phyloP scores from a whole-genome alignment of 768 basidiomycete genomes.

The Mycena galopus region DNA sequence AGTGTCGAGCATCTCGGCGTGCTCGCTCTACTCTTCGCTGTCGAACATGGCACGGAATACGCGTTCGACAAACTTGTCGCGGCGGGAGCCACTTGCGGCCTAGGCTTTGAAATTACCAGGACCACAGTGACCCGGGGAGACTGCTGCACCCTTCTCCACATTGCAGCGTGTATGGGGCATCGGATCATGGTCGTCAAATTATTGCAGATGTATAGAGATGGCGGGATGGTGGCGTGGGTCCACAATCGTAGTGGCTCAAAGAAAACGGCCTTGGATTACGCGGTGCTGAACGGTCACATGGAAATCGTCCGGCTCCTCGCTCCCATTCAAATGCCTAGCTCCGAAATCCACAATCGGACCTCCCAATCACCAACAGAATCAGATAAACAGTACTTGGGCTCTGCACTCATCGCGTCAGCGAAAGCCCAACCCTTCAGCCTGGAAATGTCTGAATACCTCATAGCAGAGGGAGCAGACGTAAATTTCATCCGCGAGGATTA shows the following conservation, averaged over 20 bases:
- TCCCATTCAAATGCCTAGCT: neutral
- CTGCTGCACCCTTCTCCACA: neutral
- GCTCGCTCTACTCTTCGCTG: conserved; percentile 3
- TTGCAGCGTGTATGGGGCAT: neutral
- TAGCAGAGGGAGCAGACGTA: neutral
- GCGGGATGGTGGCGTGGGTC: neutral
- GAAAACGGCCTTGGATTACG: neutral
- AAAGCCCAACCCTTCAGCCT: too few species aligned
- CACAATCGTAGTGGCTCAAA: neutral
- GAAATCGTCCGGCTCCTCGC: neutral
- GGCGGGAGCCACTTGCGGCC: too few species aligned
- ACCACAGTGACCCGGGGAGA: too few species aligned
- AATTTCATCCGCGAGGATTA: neutral
- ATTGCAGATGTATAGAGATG: neutral
- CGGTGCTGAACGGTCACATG: neutral
- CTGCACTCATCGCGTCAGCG: neutral
- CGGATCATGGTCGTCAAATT: neutral
- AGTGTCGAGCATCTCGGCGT: neutral
- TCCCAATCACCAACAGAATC: neutral
- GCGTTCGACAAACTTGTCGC: neutral
- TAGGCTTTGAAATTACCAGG: too few species aligned
- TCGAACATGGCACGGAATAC: neutral
- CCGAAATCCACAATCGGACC: neutral
- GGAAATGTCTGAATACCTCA: neutral
- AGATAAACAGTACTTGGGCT: neutral